Evolutionary conservation across 441 rosid genomes (phyloP).

Genomic region (Gossypium schwendimanii): DNA sequence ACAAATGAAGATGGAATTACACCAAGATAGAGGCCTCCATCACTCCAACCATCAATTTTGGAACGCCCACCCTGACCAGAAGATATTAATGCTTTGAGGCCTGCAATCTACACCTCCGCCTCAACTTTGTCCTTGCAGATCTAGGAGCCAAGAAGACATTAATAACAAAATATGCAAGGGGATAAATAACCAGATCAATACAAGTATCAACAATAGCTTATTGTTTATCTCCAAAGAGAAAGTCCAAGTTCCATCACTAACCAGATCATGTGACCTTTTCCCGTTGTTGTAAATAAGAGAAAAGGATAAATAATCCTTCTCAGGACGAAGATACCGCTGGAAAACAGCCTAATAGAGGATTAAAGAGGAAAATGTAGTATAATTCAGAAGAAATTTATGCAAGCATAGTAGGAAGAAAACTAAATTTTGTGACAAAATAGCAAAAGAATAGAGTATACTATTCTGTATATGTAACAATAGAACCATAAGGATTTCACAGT

Average conservation of each 20-base stretch:
- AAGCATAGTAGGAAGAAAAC: neutral
- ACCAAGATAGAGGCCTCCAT: constrained; percentile 76
- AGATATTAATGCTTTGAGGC: constrained; percentile 64
- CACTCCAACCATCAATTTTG: constrained; percentile 91
- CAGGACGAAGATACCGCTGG: constrained; percentile 74
- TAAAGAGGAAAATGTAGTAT: constrained; percentile 17
- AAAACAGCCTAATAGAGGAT: constrained; percentile 62
- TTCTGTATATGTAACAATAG: neutral
- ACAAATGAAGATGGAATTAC: constrained; percentile 33
- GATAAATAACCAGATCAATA: neutral
- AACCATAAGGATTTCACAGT: constrained; percentile 53
- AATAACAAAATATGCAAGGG: constrained; percentile 14
- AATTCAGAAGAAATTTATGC: constrained; percentile 3
- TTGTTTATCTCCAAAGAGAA: constrained; percentile 1
- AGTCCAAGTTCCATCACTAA: constrained; percentile 32
- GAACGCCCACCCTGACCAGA: constrained; percentile 78
- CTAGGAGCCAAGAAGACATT: constrained; percentile 30
- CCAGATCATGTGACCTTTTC: constrained; percentile 93
- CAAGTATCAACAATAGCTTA: neutral
- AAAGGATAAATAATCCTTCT: constrained; percentile 82
- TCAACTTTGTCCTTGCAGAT: constrained; percentile 92
- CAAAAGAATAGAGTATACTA: neutral
- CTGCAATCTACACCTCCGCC: constrained; percentile 89
- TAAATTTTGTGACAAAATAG: neutral
- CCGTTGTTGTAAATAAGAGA: constrained; percentile 79